Conservation (phyloP, 2,329 filamentous ascomycete genomes). For the Colletotrichum tamarilloi region DNA sequence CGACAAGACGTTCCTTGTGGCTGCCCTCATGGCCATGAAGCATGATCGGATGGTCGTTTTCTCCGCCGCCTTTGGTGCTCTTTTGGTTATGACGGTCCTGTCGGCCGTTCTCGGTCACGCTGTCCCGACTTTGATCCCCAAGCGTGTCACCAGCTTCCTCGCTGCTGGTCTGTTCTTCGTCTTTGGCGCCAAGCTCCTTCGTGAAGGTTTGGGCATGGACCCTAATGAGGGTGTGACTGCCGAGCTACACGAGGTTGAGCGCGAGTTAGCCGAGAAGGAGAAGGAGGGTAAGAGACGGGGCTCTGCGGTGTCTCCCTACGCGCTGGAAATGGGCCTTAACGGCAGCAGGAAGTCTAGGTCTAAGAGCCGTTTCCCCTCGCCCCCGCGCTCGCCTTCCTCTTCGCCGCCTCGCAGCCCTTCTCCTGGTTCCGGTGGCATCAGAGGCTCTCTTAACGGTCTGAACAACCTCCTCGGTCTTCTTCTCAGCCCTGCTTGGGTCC, state of each 20-base stretch:
- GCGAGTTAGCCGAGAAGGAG: slow-evolving; percentile 94
- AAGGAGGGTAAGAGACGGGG: slow-evolving; percentile 75
- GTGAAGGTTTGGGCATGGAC: slow-evolving; percentile 89
- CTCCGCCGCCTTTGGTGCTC: slow-evolving; percentile 89
- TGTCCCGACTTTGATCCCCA: slow-evolving; percentile 88
- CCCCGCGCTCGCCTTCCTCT: slow-evolving; percentile 83
- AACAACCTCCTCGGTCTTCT: slow-evolving; percentile 89
- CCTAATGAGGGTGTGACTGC: slow-evolving; percentile 92
- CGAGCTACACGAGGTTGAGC: slow-evolving; percentile 97
- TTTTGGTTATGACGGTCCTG: slow-evolving; percentile 94
- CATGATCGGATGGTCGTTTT: slow-evolving; percentile 94
- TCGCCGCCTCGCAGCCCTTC: slow-evolving; percentile 73
- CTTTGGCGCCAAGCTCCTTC: slow-evolving; percentile 86
- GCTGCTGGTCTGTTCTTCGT: slow-evolving; percentile 88
- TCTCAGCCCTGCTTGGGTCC: slow-evolving; percentile 96
- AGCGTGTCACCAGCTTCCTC: slow-evolving; percentile 88
- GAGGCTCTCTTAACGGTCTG: slow-evolving; percentile 68
- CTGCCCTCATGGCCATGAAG: slow-evolving; percentile 99
- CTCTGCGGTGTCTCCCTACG: slow-evolving; percentile 78
- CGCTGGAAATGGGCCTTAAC: slow-evolving; percentile 82
- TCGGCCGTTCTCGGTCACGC: slow-evolving; percentile 94
- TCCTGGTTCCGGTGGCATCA: slow-evolving; percentile 50
- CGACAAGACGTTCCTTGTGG: slow-evolving; percentile 98
- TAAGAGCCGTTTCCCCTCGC: slow-evolving; percentile 81
- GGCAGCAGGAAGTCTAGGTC: slow-evolving; percentile 74